Conservation (phyloP, 2,329 filamentous ascomycete species). For the Ophiostoma ulmi region DNA sequence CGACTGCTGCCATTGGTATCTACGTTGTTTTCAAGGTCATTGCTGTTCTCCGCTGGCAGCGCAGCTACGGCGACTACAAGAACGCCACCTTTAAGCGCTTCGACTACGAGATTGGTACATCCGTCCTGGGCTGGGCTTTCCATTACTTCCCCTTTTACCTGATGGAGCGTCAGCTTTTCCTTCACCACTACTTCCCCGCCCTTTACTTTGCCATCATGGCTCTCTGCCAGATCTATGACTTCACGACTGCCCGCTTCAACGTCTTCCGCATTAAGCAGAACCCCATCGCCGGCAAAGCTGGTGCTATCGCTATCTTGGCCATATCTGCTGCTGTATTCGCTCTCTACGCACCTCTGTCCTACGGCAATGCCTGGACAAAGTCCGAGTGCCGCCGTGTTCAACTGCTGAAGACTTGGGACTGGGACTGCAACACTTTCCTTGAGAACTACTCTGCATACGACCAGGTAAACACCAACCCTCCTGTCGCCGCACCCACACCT, state of each 20-base stretch:
- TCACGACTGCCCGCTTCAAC: constrained; percentile 66
- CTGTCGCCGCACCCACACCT: constrained; percentile 21
- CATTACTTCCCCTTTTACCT: constrained; percentile 99
- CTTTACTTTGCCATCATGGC: constrained; percentile 91
- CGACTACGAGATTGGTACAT: constrained; percentile 91
- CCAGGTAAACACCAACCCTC: constrained; percentile 29
- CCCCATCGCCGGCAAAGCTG: constrained; percentile 68
- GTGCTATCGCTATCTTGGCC: constrained; percentile 68
- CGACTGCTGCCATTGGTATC: constrained; percentile 67
- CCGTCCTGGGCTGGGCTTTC: constrained; percentile 88
- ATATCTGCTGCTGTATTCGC: constrained; percentile 71
- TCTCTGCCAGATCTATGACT: constrained; percentile 86
- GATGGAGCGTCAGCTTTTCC: constrained; percentile 95
- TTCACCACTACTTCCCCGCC: constrained; percentile 97
- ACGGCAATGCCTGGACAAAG: constrained; percentile 93
- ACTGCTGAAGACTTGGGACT: constrained; percentile 87
- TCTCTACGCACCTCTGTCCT: constrained; percentile 82
- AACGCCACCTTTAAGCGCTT: constrained; percentile 87
- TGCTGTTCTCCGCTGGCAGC: constrained; percentile 87
- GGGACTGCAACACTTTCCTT: constrained; percentile 93
- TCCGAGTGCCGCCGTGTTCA: constrained; percentile 80
- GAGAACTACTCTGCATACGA: constrained; percentile 56
- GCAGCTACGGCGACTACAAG: constrained; percentile 80
- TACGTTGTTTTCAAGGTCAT: constrained; percentile 84
- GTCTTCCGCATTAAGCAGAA: constrained; percentile 62